A percentile compares a stretch with the other conserved stretches of the same genome.
phyloP scores from a whole-genome alignment of 305 asterid genomes.

The Fraxinus baroniana region DNA sequence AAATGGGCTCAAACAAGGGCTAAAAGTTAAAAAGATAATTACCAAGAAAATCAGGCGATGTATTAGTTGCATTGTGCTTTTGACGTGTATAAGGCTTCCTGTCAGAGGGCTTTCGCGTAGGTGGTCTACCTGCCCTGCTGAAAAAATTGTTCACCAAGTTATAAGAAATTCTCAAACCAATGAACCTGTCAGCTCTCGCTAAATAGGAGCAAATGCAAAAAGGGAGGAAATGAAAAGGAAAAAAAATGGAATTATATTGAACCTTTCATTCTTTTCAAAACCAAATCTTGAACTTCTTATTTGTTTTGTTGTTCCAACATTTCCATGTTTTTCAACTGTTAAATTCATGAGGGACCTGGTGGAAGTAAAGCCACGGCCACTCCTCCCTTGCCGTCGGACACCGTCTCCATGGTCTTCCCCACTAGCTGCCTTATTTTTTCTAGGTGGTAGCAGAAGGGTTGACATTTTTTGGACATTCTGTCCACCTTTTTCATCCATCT shows the following conservation, averaged over 20 bases:
- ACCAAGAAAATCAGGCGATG: slow-evolving; percentile 79
- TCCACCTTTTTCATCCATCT: slow-evolving; percentile 58
- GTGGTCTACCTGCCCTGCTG: slow-evolving; percentile 84
- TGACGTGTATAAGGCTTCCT: slow-evolving; percentile 80
- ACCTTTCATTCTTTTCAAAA: slow-evolving; percentile 83
- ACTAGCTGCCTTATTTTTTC: slow-evolving; percentile 59
- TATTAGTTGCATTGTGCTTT: slow-evolving; percentile 56
- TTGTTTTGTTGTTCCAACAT: slow-evolving; percentile 76
- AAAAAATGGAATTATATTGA: slow-evolving; percentile 13
- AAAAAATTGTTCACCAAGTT: slow-evolving; percentile 33
- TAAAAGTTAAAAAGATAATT: slow-evolving; percentile 18
- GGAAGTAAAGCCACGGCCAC: slow-evolving; percentile 67
- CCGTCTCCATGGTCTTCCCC: slow-evolving; percentile 69
- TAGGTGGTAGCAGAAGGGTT: slow-evolving; percentile 69
- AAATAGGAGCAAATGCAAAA: slow-evolving; percentile 6
- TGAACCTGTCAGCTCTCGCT: neutral
- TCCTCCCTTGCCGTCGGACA: slow-evolving; percentile 84
- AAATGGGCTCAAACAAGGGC: neutral
- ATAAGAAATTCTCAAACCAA: slow-evolving; percentile 12
- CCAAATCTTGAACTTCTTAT: slow-evolving; percentile 80
- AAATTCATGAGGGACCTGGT: slow-evolving; percentile 67
- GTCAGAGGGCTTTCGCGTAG: slow-evolving; percentile 82
- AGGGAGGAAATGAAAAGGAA: slow-evolving; percentile 4
- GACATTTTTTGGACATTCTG: slow-evolving; percentile 80
- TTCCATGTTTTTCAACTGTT: slow-evolving; percentile 65